Conservation (phyloP, 2,329 filamentous ascomycete genomes). For the Trichoderma semiorbis region DNA sequence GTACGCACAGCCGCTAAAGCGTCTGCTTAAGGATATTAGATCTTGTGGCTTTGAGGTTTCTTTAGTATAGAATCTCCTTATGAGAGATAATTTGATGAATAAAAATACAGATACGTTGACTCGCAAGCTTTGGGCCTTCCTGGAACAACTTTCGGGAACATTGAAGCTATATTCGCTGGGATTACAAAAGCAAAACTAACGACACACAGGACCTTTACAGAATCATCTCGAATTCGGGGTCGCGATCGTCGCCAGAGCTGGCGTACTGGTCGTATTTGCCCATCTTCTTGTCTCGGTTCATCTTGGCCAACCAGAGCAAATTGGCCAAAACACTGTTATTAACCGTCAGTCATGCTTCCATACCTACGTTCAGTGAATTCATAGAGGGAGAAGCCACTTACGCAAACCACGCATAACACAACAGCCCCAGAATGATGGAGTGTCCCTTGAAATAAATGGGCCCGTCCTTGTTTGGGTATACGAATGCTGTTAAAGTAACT, state of each 20-base stretch:
- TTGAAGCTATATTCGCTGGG: neutral
- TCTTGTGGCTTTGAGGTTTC: neutral
- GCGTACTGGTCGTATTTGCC: conserved; percentile 58
- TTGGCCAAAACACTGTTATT: conserved; percentile 53
- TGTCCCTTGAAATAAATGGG: conserved; percentile 60
- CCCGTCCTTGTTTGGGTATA: conserved; percentile 54
- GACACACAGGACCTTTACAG: conserved; percentile 35
- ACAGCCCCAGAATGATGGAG: conserved; percentile 55
- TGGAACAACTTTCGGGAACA: neutral
- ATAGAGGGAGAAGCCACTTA: conserved; percentile 38
- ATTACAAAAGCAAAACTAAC: neutral
- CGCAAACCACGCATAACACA: conserved; percentile 63
- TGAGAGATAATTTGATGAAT: neutral
- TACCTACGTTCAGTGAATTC: neutral
- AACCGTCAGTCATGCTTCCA: neutral
- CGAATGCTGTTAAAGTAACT: conserved; percentile 43
- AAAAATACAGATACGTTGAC: neutral
- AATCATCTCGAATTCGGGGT: conserved; percentile 60
- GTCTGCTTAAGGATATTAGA: too few species aligned
- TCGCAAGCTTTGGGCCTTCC: neutral
- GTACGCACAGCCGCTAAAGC: too few species aligned
- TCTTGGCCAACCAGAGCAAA: conserved; percentile 59
- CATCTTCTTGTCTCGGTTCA: conserved; percentile 58
- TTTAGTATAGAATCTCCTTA: neutral
- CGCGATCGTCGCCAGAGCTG: conserved; percentile 59